phyloP scores from a whole-genome alignment of 352 stramenopile genomes.

The Phytophthora syringae region DNA sequence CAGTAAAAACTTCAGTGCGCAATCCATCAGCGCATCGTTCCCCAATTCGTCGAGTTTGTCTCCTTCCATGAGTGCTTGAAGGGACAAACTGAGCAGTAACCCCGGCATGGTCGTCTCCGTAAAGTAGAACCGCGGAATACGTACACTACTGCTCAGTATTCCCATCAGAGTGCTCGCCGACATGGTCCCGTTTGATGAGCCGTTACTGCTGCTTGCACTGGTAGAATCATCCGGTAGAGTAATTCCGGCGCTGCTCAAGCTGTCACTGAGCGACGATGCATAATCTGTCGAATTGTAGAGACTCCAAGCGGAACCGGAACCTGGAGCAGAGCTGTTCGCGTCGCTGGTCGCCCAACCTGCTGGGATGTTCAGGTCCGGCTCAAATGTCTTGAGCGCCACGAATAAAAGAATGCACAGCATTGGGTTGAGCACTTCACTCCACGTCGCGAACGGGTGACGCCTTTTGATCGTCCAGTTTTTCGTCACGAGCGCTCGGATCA shows the following conservation, averaged over 20 bases:
- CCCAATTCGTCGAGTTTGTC: constrained; percentile 54
- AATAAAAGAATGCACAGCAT: constrained; percentile 81
- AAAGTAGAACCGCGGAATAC: constrained; percentile 66
- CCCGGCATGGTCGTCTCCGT: constrained; percentile 71
- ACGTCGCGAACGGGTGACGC: constrained; percentile 64
- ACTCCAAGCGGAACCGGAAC: constrained; percentile 47
- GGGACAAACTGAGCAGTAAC: constrained; percentile 58
- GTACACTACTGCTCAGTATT: constrained; percentile 37
- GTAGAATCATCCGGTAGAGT: constrained; percentile 13
- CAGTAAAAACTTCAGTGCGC: constrained; percentile 54
- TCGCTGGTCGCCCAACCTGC: constrained; percentile 50
- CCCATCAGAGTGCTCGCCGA: constrained; percentile 12
- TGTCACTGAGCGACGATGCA: constrained; percentile 19
- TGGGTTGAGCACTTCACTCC: constrained; percentile 72
- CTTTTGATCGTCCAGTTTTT: constrained; percentile 86
- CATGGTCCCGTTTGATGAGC: constrained; percentile 17
- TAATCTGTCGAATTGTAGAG: constrained; percentile 42
- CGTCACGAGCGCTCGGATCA: constrained; percentile 52
- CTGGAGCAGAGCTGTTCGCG: constrained; percentile 40
- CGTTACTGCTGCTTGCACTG: constrained; percentile 6
- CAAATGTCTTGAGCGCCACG: constrained; percentile 64
- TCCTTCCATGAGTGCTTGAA: constrained; percentile 52
- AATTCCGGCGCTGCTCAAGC: constrained; percentile 28
- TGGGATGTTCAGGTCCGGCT: constrained; percentile 53
- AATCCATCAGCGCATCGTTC: constrained; percentile 45